These are phyloP conservation scores for Pseudozyma tsukubaensis DNA, from an alignment of 1,284 basidiomycete species.

Conservation along the genomic window DNA sequence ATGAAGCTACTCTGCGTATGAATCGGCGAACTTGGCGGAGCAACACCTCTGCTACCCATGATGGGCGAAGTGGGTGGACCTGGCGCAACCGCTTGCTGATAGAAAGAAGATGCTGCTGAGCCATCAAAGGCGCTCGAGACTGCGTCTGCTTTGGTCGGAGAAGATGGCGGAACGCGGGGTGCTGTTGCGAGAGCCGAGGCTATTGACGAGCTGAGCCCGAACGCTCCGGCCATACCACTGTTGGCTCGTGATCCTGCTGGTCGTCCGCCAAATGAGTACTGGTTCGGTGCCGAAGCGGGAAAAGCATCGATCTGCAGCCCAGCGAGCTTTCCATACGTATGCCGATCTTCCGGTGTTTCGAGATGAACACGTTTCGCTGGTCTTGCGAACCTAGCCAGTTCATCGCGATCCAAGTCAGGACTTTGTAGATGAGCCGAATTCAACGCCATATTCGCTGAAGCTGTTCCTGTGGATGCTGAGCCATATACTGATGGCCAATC, in stretches of 20 bases:
- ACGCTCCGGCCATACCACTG: slow-evolving; percentile 36
- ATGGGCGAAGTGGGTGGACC: slow-evolving; percentile 45
- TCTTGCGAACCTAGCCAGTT: slow-evolving; percentile 36
- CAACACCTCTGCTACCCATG: slow-evolving; percentile 8
- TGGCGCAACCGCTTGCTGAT: slow-evolving; percentile 40
- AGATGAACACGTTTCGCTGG: slow-evolving; percentile 37
- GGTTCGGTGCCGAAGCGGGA: slow-evolving; percentile 8
- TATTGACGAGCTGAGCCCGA: slow-evolving; percentile 33
- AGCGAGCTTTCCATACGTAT: slow-evolving; percentile 43
- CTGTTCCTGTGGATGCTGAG: slow-evolving; percentile 1
- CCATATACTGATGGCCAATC: slow-evolving; percentile 21
- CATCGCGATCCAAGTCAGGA: slow-evolving; percentile 35
- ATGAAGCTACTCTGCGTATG: slow-evolving; percentile 11
- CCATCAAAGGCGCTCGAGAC: slow-evolving; percentile 4
- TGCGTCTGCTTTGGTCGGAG: slow-evolving; percentile 32
- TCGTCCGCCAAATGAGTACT: slow-evolving; percentile 9
- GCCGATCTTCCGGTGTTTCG: slow-evolving; percentile 42
- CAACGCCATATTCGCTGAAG: not conserved
- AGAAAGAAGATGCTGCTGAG: slow-evolving; percentile 22
- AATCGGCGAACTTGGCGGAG: slow-evolving; percentile 20
- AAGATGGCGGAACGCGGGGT: slow-evolving; percentile 46
- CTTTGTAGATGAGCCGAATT: slow-evolving; percentile 6
- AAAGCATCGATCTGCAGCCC: slow-evolving; percentile 37
- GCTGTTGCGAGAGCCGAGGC: slow-evolving; percentile 20
- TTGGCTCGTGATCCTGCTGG: slow-evolving; percentile 13